These are phyloP conservation scores for Jaapia argillacea DNA, from an alignment of 768 basidiomycete species.

Conservation along the genomic window DNA sequence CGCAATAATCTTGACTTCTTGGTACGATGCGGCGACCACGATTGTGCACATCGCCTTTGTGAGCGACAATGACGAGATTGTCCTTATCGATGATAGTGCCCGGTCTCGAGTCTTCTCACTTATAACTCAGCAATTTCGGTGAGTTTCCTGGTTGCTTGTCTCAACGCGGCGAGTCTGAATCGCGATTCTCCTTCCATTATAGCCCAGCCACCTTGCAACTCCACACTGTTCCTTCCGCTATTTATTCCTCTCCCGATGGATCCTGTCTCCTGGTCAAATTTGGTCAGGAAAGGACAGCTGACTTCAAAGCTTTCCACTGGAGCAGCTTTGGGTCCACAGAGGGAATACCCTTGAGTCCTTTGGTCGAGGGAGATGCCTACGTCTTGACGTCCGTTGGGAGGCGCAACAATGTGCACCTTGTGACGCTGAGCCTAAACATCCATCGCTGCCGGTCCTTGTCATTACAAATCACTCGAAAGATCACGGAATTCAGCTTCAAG, in stretches of 20 bases:
- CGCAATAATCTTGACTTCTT: constrained; percentile 27
- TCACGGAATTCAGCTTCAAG: constrained; percentile 46
- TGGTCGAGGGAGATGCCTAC: constrained; percentile 13
- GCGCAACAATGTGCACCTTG: constrained; percentile 30
- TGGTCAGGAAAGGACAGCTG: constrained; percentile 7
- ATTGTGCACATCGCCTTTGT: constrained; percentile 34
- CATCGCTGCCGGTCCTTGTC: constrained; percentile 30
- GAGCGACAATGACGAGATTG: constrained; percentile 39
- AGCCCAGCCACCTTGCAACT: constrained; percentile 37
- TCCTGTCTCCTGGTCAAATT: constrained; percentile 35
- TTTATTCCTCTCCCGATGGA: constrained; percentile 43
- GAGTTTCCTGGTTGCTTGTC: constrained; percentile 5
- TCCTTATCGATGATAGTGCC: constrained; percentile 33
- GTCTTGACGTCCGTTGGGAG: constrained; percentile 35
- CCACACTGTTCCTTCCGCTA: constrained; percentile 19
- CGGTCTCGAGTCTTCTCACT: constrained; percentile 44
- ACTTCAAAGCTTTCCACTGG: constrained; percentile 41
- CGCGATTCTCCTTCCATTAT: too few relatives aligned
- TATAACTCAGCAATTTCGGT: constrained; percentile 46
- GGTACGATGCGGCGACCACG: constrained; percentile 25
- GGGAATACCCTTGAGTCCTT: constrained; percentile 29
- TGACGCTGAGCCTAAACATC: constrained; percentile 25
- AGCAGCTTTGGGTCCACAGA: constrained; percentile 40
- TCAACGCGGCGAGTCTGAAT: background rate
- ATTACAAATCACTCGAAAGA: constrained; percentile 43